Conservation (phyloP, 768 basidiomycete species). For the Xanthoconium stramineum region DNA sequence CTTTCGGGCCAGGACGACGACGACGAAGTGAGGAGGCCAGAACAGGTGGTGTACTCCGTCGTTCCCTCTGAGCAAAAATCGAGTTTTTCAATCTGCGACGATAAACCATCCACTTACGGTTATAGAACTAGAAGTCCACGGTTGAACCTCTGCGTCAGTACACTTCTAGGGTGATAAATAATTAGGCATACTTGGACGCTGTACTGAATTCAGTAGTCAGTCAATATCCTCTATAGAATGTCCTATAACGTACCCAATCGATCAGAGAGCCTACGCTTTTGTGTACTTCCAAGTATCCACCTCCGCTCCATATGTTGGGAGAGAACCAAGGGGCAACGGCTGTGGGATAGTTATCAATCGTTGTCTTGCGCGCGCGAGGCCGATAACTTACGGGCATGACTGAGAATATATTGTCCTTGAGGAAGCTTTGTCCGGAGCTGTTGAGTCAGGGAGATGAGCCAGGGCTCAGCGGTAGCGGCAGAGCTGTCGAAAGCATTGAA, state of each 20-base stretch:
- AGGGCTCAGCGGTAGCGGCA: constrained; percentile 21
- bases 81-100: constrained; percentile 25
- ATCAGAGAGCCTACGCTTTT: constrained; percentile 37
- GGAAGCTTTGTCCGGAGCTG: constrained; percentile 31
- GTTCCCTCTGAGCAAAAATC: constrained; percentile 37
- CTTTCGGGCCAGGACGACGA: constrained; percentile 58
- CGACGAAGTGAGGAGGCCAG: constrained; percentile 42
- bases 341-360: constrained; percentile 5
- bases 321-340: constrained; percentile 45
- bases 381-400: constrained; percentile 26
- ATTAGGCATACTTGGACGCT: constrained; percentile 35
- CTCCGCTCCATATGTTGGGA: constrained; percentile 31
- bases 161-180: background rate
- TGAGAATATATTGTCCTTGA: constrained; percentile 24
- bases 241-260: constrained; percentile 36
- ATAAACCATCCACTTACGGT: constrained; percentile 13
- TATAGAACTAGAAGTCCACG: constrained; percentile 16
- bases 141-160: background rate
- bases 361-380: too few relatives aligned
- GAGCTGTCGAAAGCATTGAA: constrained; percentile 35
- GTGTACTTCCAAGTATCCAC: constrained; percentile 40
- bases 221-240: background rate
- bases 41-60: constrained; percentile 64
- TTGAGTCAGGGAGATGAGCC: constrained; percentile 30
- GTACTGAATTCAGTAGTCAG: constrained; percentile 28